Base-by-base conservation (phyloP, 345 rosid genomes). In the Tarenaya hassleriana region DNA sequence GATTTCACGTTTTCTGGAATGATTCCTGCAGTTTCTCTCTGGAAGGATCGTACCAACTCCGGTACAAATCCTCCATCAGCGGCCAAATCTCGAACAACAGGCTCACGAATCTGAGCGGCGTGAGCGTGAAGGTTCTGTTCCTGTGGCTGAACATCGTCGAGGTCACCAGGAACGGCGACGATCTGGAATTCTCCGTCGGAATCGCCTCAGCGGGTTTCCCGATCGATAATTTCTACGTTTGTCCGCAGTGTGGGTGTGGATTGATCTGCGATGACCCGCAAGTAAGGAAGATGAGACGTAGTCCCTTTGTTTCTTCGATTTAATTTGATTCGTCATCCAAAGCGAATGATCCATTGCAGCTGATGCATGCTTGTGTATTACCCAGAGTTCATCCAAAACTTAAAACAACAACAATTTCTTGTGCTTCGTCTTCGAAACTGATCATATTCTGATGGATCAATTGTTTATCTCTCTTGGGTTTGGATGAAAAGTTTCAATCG, bases 211-310 rank as follows among this genome's bases (percentile, higher is more conserved):
- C 99, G 0, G 60, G 54, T 41, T 94, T 94, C 42, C 45, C 63
- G 10, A 77, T 88, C 46, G 81, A 83, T 13, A 91, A 88, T 70
- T 94, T 94, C 64, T 80, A 50, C 42, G 95, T 65, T 70, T 80
- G 79, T 20, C 99, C 97, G 12, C 94, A 81, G 82, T 94, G 99
- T 61, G 97, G 96, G 0, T 94, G 97, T 67, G 99, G 99, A 11
- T 74, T 94, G 38, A 69, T 77, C 54, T 94, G 97, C 67, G 63
- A 46, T 24, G 60, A 61, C 8, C 72, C 50, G n/a, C 64, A 61
- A 40, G 67, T 44, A 49, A 60, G 71, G 52, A 68, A 69, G 67
- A 69, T 61, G 53, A 76, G 65, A 42, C 55, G 27, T 52, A 58
- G 19, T 60, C 68, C 24, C 69, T 76, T 71, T 49, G 70, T 75